Base-by-base conservation (phyloP, 1,139 yeast species). In the Suhomyces coccinellae region DNA sequence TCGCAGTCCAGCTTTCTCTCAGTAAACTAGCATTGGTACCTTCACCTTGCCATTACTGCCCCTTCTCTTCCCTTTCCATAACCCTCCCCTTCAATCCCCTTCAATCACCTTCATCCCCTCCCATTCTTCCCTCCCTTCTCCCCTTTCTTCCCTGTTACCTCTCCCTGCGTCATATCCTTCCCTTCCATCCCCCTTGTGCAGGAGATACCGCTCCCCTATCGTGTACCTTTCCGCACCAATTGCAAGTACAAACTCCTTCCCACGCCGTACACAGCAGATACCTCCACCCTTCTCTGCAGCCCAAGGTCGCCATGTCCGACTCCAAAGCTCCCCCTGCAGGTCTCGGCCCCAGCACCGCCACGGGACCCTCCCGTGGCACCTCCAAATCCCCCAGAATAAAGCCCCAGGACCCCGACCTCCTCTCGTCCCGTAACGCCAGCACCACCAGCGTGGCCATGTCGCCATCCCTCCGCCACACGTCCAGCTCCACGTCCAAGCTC, bases 371-470 rank as follows among this genome's bases (percentile, higher is more conserved):
- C 24, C 45, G 45, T 17, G 45, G 45, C 10, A n/a, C 38, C 15
- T 43, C 40, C 37, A 29, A 36, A 13, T 44, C 50, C 16, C 46
- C 50, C 27, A 34, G 44, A 16, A 31, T 36, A 17, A 44, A 37
- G 38, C 45, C 50, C 8, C 17, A 26, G 17, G 46, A 42, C n/a
- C 32, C 31, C 15, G 46, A 43, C 24, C 13, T 14, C 10, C 31
- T 37, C 14, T 29, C 42, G 12, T 46, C 49, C 6, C 16, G 37
- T n/a, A 46, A 43, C 32, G 35, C 39, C 33, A 46, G 49, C 33
- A 27, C 36, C 46, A 29, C 50, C 36, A 50, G 52, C 15, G 46
- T 52, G 22, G 36, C 47, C 17, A 45, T 48, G 17, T 48, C 55
- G 13, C 54, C 57, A 10, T 40, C 38, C 7, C 36, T 52, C 20